Conservation (phyloP, 495 filamentous ascomycete genomes). For the Hyaloscypha bicolor region DNA sequence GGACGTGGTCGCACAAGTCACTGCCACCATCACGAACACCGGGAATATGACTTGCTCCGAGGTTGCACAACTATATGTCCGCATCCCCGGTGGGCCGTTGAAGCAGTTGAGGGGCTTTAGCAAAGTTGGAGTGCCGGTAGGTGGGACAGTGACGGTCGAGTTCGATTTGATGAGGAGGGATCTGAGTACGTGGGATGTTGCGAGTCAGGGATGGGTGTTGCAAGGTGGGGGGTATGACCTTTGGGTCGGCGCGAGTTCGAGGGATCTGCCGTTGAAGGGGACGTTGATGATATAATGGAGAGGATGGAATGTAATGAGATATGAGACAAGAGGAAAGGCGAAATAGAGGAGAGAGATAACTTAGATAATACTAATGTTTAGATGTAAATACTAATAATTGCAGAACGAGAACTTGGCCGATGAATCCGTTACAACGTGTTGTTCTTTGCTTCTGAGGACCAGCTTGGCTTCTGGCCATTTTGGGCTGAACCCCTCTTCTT, state of each 20-base stretch:
- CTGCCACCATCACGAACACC: conserved; percentile 79
- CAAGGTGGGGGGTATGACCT: conserved; percentile 48
- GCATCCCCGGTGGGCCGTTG: conserved; percentile 55
- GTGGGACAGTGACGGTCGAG: conserved; percentile 44
- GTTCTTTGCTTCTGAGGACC: no score
- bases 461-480: no score
- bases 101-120: conserved; percentile 68
- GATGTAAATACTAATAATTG: neutral
- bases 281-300: conserved; percentile 35
- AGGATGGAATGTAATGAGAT: neutral
- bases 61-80: conserved; percentile 75
- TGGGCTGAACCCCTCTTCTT: no score
- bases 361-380: neutral
- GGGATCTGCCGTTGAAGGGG: conserved; percentile 61
- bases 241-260: conserved; percentile 64
- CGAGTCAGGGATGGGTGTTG: conserved; percentile 60
- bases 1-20: conserved; percentile 67
- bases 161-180: conserved; percentile 66
- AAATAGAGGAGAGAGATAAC: neutral
- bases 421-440: no score
- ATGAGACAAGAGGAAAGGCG: neutral
- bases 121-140: conserved; percentile 54
- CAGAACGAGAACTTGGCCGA: no score
- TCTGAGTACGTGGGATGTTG: conserved; percentile 67
- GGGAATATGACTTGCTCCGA: conserved; percentile 73